A percentile compares a stretch with the other conserved stretches of the same genome.
Evolutionary conservation across 2,329 filamentous ascomycete genomes (phyloP).

Genomic region (Moelleriella libera): DNA sequence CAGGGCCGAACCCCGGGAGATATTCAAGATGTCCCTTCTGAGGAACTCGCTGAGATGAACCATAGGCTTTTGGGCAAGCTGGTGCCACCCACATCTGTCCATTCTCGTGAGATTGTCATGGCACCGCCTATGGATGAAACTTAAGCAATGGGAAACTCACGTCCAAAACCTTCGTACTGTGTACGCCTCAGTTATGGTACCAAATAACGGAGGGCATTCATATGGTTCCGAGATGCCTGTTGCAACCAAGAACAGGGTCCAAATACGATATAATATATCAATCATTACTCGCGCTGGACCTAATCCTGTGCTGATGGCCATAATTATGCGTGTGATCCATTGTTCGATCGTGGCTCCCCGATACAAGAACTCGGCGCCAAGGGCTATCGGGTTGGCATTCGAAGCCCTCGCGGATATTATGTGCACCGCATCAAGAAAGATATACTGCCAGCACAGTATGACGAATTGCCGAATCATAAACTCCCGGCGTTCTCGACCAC

Average conservation of each 20-base stretch:
- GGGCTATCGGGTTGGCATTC: not conserved
- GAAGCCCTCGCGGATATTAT: not conserved
- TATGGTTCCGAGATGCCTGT: not conserved
- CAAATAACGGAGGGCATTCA: conserved; percentile 1
- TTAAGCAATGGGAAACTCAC: not conserved
- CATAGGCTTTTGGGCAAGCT: not conserved
- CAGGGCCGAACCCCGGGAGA: not conserved
- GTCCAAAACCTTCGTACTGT: not conserved
- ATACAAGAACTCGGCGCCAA: not conserved
- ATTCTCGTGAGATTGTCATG: not conserved
- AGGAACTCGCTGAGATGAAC: not conserved
- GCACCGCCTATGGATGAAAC: not conserved
- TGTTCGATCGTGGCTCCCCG: not conserved
- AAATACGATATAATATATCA: not conserved
- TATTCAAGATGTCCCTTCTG: not conserved
- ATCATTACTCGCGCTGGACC: not conserved
- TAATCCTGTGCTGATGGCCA: not conserved
- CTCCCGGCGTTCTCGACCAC: not conserved
- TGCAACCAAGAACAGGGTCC: not conserved
- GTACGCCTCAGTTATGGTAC: not conserved
- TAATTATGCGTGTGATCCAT: not conserved
- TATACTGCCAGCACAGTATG: not conserved
- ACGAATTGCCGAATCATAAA: not conserved
- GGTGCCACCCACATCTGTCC: not conserved
- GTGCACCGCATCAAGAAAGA: not conserved